Percentiles rank a stretch among this genome's conserved stretches.
Conservation (phyloP, 2,329 filamentous ascomycete genomes). For the Trichoderma breve region DNA sequence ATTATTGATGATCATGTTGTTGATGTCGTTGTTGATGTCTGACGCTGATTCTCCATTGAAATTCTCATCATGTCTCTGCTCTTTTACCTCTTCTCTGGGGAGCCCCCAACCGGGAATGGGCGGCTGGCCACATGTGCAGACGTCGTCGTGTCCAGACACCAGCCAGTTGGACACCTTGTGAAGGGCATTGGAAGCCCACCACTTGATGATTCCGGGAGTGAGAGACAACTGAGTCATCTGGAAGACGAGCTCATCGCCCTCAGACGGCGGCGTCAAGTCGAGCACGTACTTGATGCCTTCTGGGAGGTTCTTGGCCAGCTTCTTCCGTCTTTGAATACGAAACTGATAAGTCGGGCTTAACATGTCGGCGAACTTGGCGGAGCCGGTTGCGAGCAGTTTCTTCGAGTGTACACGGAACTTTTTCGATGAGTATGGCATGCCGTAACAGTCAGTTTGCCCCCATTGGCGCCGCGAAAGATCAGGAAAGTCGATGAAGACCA, state of each 20-base stretch:
- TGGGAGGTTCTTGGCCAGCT: constrained; percentile 36
- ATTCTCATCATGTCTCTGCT: neutral
- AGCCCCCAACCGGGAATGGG: neutral
- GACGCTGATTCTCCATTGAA: neutral
- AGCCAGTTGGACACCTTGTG: constrained; percentile 33
- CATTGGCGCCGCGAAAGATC: constrained; percentile 22
- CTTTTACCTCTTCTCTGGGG: neutral
- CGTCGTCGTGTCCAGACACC: constrained; percentile 43
- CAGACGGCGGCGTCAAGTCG: constrained; percentile 60
- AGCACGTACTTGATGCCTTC: constrained; percentile 56
- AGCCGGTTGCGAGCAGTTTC: constrained; percentile 47
- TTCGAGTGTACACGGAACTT: constrained; percentile 45
- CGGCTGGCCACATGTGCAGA: constrained; percentile 34
- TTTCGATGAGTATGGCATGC: constrained; percentile 34
- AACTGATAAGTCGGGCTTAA: constrained; percentile 44
- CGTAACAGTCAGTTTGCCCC: constrained; percentile 36
- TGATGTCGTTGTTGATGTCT: constrained; percentile 2
- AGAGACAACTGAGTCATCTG: constrained; percentile 59
- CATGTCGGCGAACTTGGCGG: constrained; percentile 46
- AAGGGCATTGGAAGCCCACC: constrained; percentile 45
- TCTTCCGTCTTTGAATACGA: constrained; percentile 38
- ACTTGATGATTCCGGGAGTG: constrained; percentile 53
- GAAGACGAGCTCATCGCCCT: constrained; percentile 62
- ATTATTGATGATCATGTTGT: neutral
- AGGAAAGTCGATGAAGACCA: constrained; percentile 45